phyloP scores from a whole-genome alignment of 768 basidiomycete genomes.

The Amanita brunnescens region DNA sequence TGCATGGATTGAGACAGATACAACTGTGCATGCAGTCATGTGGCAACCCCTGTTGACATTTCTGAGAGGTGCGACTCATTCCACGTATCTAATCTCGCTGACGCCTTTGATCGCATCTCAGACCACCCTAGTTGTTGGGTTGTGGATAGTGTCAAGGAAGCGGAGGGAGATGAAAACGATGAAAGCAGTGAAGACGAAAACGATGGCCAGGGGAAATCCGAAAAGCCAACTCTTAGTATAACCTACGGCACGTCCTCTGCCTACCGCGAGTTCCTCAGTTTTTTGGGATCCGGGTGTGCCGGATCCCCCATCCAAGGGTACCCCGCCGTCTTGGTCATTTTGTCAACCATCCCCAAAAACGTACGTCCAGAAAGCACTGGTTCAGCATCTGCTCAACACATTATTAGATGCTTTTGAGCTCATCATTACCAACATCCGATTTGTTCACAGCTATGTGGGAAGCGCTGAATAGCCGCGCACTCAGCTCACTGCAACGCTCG shows the following conservation, averaged over 20 bases:
- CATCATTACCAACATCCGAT: conserved; percentile 27
- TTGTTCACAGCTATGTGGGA: conserved; percentile 80
- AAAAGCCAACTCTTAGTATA: background rate
- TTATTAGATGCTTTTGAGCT: background rate
- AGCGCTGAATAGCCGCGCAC: conserved; percentile 60
- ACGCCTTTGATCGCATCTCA: conserved; percentile 17
- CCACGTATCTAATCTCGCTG: background rate
- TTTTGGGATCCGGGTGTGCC: conserved; percentile 73
- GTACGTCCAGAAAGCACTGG: conserved; percentile 29
- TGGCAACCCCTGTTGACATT: conserved; percentile 66
- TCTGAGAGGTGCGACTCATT: conserved; percentile 47
- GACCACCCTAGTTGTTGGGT: conserved; percentile 64
- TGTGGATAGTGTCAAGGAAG: conserved; percentile 28
- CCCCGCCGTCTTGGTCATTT: conserved; percentile 67
- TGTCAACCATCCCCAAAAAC: conserved; percentile 70
- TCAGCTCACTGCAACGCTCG: conserved; percentile 47
- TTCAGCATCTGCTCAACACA: background rate
- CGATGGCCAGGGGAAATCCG: background rate
- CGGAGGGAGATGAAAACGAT: conserved; percentile 21
- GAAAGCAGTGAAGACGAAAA: conserved; percentile 18
- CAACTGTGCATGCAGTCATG: conserved; percentile 56
- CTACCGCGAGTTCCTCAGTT: conserved; percentile 69
- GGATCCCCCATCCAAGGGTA: conserved; percentile 75
- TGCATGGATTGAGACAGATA: conserved; percentile 61
- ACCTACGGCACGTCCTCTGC: conserved; percentile 27